Percentiles rank a stretch among this genome's conserved stretches.
Evolutionary conservation across 2,329 filamentous ascomycete genomes (phyloP).

Genomic region (Nemania sp.): DNA sequence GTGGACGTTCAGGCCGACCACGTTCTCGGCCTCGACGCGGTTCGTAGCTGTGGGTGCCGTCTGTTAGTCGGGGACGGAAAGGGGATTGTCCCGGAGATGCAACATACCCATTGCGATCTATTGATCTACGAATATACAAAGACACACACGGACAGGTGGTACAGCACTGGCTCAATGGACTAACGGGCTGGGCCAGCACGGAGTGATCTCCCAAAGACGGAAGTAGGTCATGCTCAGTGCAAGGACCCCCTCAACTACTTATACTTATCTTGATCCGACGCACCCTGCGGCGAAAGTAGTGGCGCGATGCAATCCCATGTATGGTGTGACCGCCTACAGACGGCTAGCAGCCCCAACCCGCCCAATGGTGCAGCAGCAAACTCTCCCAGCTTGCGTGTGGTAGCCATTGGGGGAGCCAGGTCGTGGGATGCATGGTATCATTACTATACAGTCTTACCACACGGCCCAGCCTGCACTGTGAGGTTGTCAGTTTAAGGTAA

Average conservation of each 20-base stretch:
- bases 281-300: neutral
- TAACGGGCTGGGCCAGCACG: neutral
- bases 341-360: conserved; percentile 1
- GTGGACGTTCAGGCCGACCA: conserved; percentile 24
- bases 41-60: conserved; percentile 8
- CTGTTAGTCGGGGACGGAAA: neutral
- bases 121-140: neutral
- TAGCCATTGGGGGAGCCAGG: too few species aligned
- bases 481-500: neutral
- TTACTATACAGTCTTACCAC: conserved; percentile 7
- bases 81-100: neutral
- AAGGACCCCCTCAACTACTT: conserved; percentile 5
- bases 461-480: conserved; percentile 2
- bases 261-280: neutral
- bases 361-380: conserved; percentile 5
- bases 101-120: conserved; percentile 16
- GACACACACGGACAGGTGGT: neutral
- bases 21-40: conserved; percentile 18
- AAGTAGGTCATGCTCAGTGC: neutral
- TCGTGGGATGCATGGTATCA: conserved; percentile 19
- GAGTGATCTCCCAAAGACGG: neutral
- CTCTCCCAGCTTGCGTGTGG: neutral
- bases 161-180: neutral
- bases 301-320: conserved; percentile 9
- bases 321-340: conserved; percentile 8